Base-by-base conservation (phyloP, 2,329 filamentous ascomycete genomes). In the Fusarium buharicum region DNA sequence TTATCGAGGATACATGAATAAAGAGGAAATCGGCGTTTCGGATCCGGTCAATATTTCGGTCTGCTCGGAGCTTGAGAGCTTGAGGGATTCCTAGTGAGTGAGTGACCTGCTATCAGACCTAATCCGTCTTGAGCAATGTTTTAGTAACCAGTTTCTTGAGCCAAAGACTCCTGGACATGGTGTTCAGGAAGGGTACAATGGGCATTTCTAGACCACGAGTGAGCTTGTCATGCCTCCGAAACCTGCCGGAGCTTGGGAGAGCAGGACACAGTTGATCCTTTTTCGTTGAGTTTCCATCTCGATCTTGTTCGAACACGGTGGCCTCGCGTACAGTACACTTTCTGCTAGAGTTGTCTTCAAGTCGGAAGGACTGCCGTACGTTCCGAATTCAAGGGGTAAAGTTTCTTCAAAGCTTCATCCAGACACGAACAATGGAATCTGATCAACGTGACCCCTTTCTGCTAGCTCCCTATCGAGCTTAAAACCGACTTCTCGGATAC, bases 11-110 rank as follows among this genome's bases (percentile, higher is more conserved):
- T 44, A 59, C 60, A 52, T 60, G 55, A 66, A 66, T 67, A 58
- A 61, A 66, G 50, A 64, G 63, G 59, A 59, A 57, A 61, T 52
- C 41, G 63, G 63, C 63, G 63, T 66, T 59, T 47, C 52, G 39
- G 63, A 33, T 22, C 41, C 33, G 22, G 37, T 38, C 40, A 64
- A 51, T 28, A 36, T 47, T n/a, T 20, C 14, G 18, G 33, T 41
- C 22, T 28, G 18, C 30, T 33, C 22, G 20, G 16, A 46, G 44
- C 37, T 20, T 52, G 33, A 27, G 13, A 24, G 22, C 22, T 24
- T 24, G 6, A 24, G 22, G 20, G n/a, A 18, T 18, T 18, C 22
- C 36, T 44, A 41, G 50, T 56, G 28, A 41, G 50, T 56, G 28
- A 53, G 39, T 37, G 34, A n/a, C 18, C 18, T 41, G 31, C 16